A percentile compares a stretch with the other conserved stretches of the same genome.
Evolutionary conservation across 768 basidiomycete species (phyloP).

Genomic region (Naganishia friedmannii): DNA sequence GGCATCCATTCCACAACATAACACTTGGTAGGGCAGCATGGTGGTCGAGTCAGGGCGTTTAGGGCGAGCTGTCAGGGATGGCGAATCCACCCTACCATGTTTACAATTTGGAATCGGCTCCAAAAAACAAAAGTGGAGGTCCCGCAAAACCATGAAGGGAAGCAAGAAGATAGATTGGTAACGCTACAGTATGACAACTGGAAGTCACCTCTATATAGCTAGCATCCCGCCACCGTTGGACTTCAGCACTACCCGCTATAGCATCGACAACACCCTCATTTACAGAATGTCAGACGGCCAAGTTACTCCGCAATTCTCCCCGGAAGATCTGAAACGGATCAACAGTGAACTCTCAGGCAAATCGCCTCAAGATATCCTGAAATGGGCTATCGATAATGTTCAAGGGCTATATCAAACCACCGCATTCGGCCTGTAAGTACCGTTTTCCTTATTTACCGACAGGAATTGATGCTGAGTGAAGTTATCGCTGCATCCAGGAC

Average conservation of each 20-base stretch:
- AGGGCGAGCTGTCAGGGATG: too few species aligned
- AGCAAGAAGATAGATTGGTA: slow-evolving; percentile 8
- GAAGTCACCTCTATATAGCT: background rate
- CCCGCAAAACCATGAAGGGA: background rate
- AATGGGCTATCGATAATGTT: slow-evolving; percentile 77
- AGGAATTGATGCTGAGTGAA: slow-evolving; percentile 1
- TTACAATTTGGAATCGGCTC: slow-evolving; percentile 21
- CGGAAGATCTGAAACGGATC: slow-evolving; percentile 61
- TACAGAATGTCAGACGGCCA: background rate
- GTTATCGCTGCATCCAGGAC: slow-evolving; percentile 55
- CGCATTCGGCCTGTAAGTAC: slow-evolving; percentile 73
- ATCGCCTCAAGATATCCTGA: slow-evolving; percentile 76
- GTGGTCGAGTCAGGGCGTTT: too few species aligned
- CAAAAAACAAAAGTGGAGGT: slow-evolving; percentile 4
- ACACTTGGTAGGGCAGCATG: too few species aligned
- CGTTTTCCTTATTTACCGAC: background rate
- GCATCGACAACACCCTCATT: background rate
- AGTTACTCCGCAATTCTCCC: slow-evolving; percentile 41
- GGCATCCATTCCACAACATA: too few species aligned
- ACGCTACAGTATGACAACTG: background rate
- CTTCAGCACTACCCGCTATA: background rate
- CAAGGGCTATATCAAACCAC: slow-evolving; percentile 87
- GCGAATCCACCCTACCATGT: slow-evolving; percentile 18
- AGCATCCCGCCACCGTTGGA: background rate
- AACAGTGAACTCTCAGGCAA: slow-evolving; percentile 71